A percentile compares a stretch with the other conserved stretches of the same genome.
Conservation (phyloP, 495 filamentous ascomycete species). For the Chlorociboria aeruginascens region DNA sequence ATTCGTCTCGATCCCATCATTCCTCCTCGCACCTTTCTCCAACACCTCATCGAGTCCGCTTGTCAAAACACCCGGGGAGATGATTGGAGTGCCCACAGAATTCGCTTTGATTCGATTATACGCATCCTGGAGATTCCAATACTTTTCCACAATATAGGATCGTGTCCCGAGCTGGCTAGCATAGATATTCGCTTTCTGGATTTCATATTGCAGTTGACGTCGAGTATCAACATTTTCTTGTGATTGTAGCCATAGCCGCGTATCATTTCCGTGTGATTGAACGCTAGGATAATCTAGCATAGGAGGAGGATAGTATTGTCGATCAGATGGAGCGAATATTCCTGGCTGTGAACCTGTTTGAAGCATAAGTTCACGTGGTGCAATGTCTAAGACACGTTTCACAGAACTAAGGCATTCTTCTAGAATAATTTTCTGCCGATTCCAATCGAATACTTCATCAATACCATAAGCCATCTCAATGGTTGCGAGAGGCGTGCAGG, state of each 20-base stretch:
- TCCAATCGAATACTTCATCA: slow-evolving; percentile 58
- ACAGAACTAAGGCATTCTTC: slow-evolving; percentile 46
- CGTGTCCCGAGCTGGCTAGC: slow-evolving; percentile 61
- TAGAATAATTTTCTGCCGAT: slow-evolving; percentile 52
- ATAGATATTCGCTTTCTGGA: slow-evolving; percentile 81
- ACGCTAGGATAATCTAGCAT: slow-evolving; percentile 6
- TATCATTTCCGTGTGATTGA: slow-evolving; percentile 3
- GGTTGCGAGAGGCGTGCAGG: slow-evolving; percentile 54
- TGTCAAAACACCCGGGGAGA: slow-evolving; percentile 9
- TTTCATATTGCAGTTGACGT: slow-evolving; percentile 52
- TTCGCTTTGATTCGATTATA: slow-evolving; percentile 79
- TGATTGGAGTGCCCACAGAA: not conserved
- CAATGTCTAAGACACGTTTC: slow-evolving; percentile 44
- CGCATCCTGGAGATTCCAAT: slow-evolving; percentile 27
- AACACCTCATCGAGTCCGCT: slow-evolving; percentile 18
- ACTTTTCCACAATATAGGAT: slow-evolving; percentile 74
- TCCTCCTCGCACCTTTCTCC: not conserved
- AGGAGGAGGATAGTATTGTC: slow-evolving; percentile 12
- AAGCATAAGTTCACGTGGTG: slow-evolving; percentile 50
- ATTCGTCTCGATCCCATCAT: slow-evolving; percentile 34
- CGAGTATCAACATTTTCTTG: not conserved
- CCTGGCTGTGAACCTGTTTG: slow-evolving; percentile 15
- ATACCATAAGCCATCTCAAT: slow-evolving; percentile 66
- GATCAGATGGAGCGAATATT: not conserved
- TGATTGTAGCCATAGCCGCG: not conserved